phyloP scores from a whole-genome alignment of 73 alveolate species.

The Stentor roeselii region DNA sequence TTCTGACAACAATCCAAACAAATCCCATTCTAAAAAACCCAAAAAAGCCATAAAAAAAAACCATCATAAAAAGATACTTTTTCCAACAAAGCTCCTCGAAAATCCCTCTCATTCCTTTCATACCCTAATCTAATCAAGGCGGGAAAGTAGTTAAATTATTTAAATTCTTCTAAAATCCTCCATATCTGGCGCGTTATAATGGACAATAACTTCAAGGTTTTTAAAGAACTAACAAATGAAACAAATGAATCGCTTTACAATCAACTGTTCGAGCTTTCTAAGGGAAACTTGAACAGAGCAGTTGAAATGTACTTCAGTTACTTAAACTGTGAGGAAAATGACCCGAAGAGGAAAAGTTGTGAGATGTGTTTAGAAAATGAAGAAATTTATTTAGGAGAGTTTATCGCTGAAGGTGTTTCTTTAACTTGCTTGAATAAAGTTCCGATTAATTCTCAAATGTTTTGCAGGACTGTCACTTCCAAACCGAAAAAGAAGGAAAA shows the following conservation, averaged over 20 bases:
- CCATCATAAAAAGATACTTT: no score
- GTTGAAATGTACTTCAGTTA: not conserved
- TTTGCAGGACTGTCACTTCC: not conserved
- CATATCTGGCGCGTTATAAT: no score
- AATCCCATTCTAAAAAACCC: no score
- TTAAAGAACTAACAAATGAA: not conserved
- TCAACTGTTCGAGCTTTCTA: not conserved
- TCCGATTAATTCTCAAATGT: not conserved
- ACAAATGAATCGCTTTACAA: not conserved
- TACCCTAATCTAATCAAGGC: no score
- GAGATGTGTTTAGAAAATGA: no score
- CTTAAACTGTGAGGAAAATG: not conserved
- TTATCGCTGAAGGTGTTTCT: not conserved
- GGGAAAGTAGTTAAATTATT: no score
- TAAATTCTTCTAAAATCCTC: no score
- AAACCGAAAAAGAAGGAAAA: slow-evolving; percentile 11
- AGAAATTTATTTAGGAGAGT: not conserved
- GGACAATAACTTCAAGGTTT: not conserved
- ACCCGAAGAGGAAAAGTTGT: not conserved
- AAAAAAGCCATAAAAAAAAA: no score
- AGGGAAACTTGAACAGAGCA: not conserved
- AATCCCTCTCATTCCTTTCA: no score
- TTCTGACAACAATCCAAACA: no score
- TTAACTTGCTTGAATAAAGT: not conserved
- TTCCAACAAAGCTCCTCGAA: no score